These are phyloP conservation scores for Botrytis sinoallii DNA, from an alignment of 2,329 filamentous ascomycete genomes.

Conservation along the genomic window DNA sequence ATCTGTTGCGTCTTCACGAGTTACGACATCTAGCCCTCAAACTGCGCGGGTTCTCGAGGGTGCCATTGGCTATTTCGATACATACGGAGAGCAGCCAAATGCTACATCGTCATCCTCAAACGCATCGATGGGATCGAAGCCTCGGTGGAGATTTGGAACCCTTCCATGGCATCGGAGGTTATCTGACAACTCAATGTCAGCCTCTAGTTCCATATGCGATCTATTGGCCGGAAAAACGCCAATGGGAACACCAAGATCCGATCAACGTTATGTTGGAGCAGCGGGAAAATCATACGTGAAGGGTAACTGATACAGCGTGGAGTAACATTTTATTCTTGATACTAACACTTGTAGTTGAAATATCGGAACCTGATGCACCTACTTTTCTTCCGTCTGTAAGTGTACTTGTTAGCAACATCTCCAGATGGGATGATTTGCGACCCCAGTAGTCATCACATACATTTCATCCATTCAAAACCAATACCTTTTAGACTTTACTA, in stretches of 20 bases:
- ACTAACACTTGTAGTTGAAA: slow-evolving; percentile 28
- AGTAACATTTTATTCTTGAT: background rate
- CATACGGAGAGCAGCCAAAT: background rate
- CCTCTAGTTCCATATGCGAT: slow-evolving; percentile 34
- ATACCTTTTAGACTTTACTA: background rate
- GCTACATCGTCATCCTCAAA: slow-evolving; percentile 8
- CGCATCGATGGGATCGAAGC: slow-evolving; percentile 16
- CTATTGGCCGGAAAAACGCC: slow-evolving; percentile 36
- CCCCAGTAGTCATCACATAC: background rate
- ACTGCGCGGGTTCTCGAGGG: slow-evolving; percentile 30
- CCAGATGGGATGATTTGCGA: background rate
- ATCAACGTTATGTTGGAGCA: slow-evolving; percentile 22
- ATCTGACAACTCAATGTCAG: slow-evolving; percentile 34
- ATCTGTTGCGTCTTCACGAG: slow-evolving; percentile 9
- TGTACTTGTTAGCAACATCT: background rate
- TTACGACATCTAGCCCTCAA: slow-evolving; percentile 25
- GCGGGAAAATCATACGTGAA: slow-evolving; percentile 24
- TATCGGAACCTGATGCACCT: slow-evolving; percentile 28
- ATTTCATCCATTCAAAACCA: background rate
- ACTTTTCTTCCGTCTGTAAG: slow-evolving; percentile 36
- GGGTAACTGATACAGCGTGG: slow-evolving; percentile 21
- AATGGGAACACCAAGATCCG: slow-evolving; percentile 28
- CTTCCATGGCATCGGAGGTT: slow-evolving; percentile 37
- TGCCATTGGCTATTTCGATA: slow-evolving; percentile 27
- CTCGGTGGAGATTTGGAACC: slow-evolving; percentile 30